These are phyloP conservation scores for Penicillium sumatraense DNA, from an alignment of 2,329 filamentous ascomycete species.

Conservation along the genomic window DNA sequence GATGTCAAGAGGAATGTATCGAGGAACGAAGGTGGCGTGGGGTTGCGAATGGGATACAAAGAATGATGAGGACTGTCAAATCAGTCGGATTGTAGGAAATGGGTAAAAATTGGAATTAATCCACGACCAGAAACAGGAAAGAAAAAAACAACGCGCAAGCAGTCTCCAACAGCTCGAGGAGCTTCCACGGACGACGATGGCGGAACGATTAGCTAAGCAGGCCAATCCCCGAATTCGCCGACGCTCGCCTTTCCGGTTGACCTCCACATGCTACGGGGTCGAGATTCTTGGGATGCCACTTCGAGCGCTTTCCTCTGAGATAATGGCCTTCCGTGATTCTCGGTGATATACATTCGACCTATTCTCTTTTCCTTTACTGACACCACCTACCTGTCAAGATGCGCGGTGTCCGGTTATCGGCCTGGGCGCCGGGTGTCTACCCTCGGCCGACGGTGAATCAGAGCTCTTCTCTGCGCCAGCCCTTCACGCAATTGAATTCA, in stretches of 20 bases:
- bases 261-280: constrained; percentile 23
- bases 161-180: constrained; percentile 14
- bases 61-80: too few relatives aligned
- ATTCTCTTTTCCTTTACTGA: constrained; percentile 9
- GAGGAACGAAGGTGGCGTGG: constrained; percentile 3
- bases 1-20: constrained; percentile 23
- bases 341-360: constrained; percentile 31
- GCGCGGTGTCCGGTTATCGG: constrained; percentile 48
- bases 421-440: constrained; percentile 37
- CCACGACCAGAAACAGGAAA: not conserved
- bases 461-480: constrained; percentile 20
- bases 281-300: constrained; percentile 2
- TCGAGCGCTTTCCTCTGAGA: constrained; percentile 23
- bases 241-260: constrained; percentile 12
- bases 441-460: constrained; percentile 30
- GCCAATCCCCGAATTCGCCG: too few relatives aligned
- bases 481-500: constrained; percentile 19
- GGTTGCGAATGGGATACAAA: too few relatives aligned
- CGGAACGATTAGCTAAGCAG: constrained; percentile 25
- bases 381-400: constrained; percentile 37
- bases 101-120: not conserved
- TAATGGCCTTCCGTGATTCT: constrained; percentile 36
- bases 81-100: too few relatives aligned
- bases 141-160: constrained; percentile 4
- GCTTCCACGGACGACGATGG: constrained; percentile 41